These are phyloP conservation scores for Porpolomopsis calyptriformis DNA, from an alignment of 768 basidiomycete genomes.

Conservation along the genomic window DNA sequence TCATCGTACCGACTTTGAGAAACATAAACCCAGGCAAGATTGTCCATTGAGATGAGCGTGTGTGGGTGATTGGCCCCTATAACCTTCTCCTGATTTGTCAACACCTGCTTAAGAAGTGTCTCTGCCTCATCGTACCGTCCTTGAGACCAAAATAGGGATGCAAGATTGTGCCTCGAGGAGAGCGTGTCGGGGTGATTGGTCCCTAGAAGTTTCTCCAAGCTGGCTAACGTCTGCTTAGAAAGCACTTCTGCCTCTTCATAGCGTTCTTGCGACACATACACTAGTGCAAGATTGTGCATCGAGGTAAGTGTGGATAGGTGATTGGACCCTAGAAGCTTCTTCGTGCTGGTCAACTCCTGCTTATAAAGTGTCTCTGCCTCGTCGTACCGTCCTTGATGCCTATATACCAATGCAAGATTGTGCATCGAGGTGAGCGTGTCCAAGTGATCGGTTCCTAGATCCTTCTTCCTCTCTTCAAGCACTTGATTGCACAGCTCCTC, in stretches of 20 bases:
- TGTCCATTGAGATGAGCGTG: background rate
- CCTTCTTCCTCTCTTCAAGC: background rate
- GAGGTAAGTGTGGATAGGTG: background rate
- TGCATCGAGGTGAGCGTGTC: conserved; percentile 3
- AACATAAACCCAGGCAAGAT: background rate
- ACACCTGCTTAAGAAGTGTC: background rate
- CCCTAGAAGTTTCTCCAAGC: background rate
- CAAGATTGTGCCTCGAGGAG: background rate
- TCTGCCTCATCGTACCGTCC: background rate
- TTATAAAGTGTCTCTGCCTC: conserved; percentile 1
- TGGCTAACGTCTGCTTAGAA: background rate
- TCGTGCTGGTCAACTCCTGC: background rate
- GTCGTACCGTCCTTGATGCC: background rate
- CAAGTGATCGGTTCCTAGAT: background rate
- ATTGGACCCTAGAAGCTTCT: background rate
- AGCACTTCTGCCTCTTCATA: background rate
- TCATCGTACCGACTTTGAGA: background rate
- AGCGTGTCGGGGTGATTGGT: background rate
- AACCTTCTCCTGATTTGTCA: background rate
- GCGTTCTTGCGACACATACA: background rate
- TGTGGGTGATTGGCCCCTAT: background rate
- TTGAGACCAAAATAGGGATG: background rate
- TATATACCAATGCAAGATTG: conserved; percentile 4
- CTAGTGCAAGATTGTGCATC: background rate
- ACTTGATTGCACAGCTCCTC: background rate